These are phyloP conservation scores for Aspergillus sp. DNA, from an alignment of 2,329 filamentous ascomycete species.

Conservation along the genomic window DNA sequence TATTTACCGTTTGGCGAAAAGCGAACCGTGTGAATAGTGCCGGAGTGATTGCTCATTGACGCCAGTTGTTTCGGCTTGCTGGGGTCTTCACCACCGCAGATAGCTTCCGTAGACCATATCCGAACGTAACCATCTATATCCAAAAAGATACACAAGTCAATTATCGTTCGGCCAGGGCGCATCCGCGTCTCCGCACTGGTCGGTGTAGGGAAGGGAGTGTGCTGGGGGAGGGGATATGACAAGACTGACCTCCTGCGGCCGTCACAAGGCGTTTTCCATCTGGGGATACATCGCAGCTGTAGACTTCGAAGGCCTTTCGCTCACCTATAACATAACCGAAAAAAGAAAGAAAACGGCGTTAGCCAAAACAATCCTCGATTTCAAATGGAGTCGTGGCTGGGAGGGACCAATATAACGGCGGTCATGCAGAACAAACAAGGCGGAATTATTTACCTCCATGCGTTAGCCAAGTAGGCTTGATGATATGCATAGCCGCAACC, in stretches of 20 bases:
- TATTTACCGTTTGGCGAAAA: slow-evolving; percentile 96
- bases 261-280: slow-evolving; percentile 91
- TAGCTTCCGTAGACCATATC: slow-evolving; percentile 95
- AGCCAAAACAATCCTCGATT: slow-evolving; percentile 12
- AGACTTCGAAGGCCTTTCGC: slow-evolving; percentile 97
- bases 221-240: neutral
- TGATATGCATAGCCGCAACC: slow-evolving; percentile 67
- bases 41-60: slow-evolving; percentile 97
- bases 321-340: slow-evolving; percentile 60
- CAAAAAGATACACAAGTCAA: slow-evolving; percentile 12
- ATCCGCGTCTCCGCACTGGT: neutral
- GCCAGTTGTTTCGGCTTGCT: slow-evolving; percentile 87
- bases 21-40: slow-evolving; percentile 93
- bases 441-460: slow-evolving; percentile 67
- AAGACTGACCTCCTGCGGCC: slow-evolving; percentile 75
- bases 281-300: slow-evolving; percentile 95
- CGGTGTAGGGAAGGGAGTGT: neutral
- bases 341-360: slow-evolving; percentile 3
- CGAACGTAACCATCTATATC: slow-evolving; percentile 84
- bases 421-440: slow-evolving; percentile 4
- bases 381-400: neutral
- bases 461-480: slow-evolving; percentile 93
- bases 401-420: slow-evolving; percentile 1
- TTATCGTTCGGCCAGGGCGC: neutral
- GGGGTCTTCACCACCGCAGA: slow-evolving; percentile 74